Percentiles rank a stretch among this genome's conserved stretches.
Evolutionary conservation across 1,284 basidiomycete species (phyloP).

Genomic region (Meira nashicola): DNA sequence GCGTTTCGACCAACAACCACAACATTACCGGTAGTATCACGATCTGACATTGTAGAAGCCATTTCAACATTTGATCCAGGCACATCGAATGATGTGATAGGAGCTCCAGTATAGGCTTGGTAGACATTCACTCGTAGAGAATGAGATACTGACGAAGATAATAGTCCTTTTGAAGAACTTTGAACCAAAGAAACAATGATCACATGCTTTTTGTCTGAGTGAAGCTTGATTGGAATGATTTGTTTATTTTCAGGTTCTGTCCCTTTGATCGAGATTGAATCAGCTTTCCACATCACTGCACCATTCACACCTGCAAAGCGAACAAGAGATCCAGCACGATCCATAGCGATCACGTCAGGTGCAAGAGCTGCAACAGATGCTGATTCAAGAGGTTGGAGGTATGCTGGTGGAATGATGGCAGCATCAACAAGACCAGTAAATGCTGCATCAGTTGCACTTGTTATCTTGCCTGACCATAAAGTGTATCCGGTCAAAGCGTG

Average conservation of each 20-base stretch:
- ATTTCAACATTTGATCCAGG: constrained; percentile 5
- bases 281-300: constrained; percentile 6
- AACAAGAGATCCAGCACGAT: constrained; percentile 30
- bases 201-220: background rate
- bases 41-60: background rate
- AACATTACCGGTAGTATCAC: background rate
- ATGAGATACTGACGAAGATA: constrained; percentile 4
- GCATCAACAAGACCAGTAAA: constrained; percentile 28
- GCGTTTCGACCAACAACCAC: background rate
- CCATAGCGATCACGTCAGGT: constrained; percentile 28
- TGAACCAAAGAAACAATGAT: constrained; percentile 7
- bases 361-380: constrained; percentile 2
- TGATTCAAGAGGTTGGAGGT: background rate
- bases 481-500: constrained; percentile 66
- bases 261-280: constrained; percentile 17
- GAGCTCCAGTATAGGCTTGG: constrained; percentile 22
- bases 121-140: constrained; percentile 20
- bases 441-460: constrained; percentile 21
- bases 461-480: constrained; percentile 54
- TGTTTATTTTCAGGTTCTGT: background rate
- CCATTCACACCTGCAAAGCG: constrained; percentile 16
- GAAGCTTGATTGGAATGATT: constrained; percentile 5
- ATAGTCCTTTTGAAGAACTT: background rate
- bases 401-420: constrained; percentile 23
- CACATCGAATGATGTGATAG: constrained; percentile 18